Percentiles rank a stretch among this genome's conserved stretches.
phyloP scores from a whole-genome alignment of 257 asterid species.

The Solanum rostratum region DNA sequence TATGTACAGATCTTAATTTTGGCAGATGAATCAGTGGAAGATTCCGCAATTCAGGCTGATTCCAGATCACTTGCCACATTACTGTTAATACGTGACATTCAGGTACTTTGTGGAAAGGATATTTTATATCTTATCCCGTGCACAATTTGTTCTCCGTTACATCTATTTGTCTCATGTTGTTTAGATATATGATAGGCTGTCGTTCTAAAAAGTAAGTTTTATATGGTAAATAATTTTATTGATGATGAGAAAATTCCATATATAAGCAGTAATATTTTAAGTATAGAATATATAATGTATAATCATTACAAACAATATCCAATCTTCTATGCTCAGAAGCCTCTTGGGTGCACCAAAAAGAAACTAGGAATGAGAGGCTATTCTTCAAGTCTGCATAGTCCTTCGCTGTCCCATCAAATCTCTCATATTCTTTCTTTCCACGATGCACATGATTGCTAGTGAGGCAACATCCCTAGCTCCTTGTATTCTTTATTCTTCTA shows the following conservation, averaged over 20 bases:
- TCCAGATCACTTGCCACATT: slow-evolving; percentile 91
- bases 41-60: slow-evolving; percentile 89
- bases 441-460: neutral
- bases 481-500: neutral
- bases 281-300: neutral
- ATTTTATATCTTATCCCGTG: neutral
- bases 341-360: neutral
- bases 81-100: slow-evolving; percentile 82
- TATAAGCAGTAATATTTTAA: neutral
- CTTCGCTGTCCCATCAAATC: neutral
- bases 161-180: neutral
- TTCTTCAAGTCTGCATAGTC: neutral
- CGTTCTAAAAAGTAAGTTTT: neutral
- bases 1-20: slow-evolving; percentile 59
- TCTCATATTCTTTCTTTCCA: neutral
- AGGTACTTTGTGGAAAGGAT: slow-evolving; percentile 30
- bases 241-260: neutral
- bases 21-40: slow-evolving; percentile 91
- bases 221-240: neutral
- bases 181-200: neutral
- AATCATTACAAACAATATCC: neutral
- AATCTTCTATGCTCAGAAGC: neutral
- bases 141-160: neutral
- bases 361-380: too few relatives aligned
- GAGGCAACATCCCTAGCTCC: neutral